phyloP scores from a whole-genome alignment of 2,329 filamentous ascomycete genomes.

The Paecilomyces sp. region DNA sequence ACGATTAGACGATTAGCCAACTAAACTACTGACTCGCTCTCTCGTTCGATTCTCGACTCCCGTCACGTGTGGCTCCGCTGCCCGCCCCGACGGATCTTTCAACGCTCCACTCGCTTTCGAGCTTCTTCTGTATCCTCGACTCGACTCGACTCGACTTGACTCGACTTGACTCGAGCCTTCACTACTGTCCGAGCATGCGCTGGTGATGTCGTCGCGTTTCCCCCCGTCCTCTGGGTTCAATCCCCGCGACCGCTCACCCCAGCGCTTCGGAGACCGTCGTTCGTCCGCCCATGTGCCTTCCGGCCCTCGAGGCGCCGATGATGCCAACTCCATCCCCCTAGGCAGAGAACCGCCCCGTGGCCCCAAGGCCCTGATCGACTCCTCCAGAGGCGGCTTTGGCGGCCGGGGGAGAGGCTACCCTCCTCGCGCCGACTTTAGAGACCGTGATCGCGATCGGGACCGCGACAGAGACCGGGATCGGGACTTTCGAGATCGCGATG shows the following conservation, averaged over 20 bases:
- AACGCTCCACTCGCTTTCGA: no score
- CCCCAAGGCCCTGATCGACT: conserved; percentile 69
- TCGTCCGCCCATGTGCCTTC: conserved; percentile 56
- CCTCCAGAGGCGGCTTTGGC: conserved; percentile 46
- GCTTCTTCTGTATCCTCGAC: no score
- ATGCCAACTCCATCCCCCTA: conserved; percentile 48
- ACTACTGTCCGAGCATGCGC: conserved; percentile 25
- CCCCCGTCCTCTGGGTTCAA: conserved; percentile 55
- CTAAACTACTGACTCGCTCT: no score
- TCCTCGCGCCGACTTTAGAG: conserved; percentile 53
- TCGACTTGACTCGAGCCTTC: neutral
- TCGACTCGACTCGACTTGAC: no score
- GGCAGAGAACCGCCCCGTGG: conserved; percentile 70
- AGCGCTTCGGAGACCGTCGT: conserved; percentile 64
- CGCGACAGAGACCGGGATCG: conserved; percentile 24
- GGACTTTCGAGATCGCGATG: conserved; percentile 15
- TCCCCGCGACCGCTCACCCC: conserved; percentile 62
- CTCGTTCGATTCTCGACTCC: neutral
- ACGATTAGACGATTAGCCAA: no score
- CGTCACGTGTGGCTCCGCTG: neutral
- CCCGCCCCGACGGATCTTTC: no score
- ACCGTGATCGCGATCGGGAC: conserved; percentile 35
- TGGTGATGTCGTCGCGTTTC: conserved; percentile 53
- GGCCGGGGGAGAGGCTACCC: conserved; percentile 57
- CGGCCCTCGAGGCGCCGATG: conserved; percentile 47